Conservation (phyloP, 2,329 filamentous ascomycete genomes). For the Nigrospora oryzae region DNA sequence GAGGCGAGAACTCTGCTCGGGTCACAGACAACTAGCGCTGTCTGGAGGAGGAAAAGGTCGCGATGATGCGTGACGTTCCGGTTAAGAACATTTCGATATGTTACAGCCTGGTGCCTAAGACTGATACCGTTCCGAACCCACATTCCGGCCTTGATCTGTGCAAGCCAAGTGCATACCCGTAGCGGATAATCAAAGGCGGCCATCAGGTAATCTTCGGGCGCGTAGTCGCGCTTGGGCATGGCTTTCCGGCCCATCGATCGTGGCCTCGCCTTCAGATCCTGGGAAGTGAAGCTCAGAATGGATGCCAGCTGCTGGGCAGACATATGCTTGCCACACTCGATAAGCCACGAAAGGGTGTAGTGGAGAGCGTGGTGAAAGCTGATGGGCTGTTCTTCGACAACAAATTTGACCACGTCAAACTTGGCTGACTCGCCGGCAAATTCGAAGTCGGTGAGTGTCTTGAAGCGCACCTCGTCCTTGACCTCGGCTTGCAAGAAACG, state of each 20-base stretch:
- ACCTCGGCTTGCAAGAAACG: conserved; percentile 84
- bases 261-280: conserved; percentile 59
- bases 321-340: conserved; percentile 80
- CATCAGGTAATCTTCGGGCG: conserved; percentile 71
- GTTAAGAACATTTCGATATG: conserved; percentile 82
- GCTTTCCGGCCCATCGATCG: conserved; percentile 51
- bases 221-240: conserved; percentile 48
- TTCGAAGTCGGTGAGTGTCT: conserved; percentile 67
- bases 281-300: conserved; percentile 63
- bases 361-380: conserved; percentile 97
- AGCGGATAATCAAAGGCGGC: conserved; percentile 89
- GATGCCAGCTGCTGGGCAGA: conserved; percentile 55
- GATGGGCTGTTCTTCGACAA: conserved; percentile 81
- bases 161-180: conserved; percentile 89
- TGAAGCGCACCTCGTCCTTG: conserved; percentile 79
- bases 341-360: conserved; percentile 91
- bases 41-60: conserved; percentile 90
- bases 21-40: conserved; percentile 78
- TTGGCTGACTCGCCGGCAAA: conserved; percentile 54
- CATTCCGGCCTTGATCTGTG: conserved; percentile 97
- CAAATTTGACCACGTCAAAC: conserved; percentile 73
- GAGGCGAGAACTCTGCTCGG: conserved; percentile 78
- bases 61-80: conserved; percentile 90
- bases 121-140: conserved; percentile 98
- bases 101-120: conserved; percentile 86